phyloP scores from a whole-genome alignment of 2,329 filamentous ascomycete genomes.

The Pseudovirgaria hyperparasitica region DNA sequence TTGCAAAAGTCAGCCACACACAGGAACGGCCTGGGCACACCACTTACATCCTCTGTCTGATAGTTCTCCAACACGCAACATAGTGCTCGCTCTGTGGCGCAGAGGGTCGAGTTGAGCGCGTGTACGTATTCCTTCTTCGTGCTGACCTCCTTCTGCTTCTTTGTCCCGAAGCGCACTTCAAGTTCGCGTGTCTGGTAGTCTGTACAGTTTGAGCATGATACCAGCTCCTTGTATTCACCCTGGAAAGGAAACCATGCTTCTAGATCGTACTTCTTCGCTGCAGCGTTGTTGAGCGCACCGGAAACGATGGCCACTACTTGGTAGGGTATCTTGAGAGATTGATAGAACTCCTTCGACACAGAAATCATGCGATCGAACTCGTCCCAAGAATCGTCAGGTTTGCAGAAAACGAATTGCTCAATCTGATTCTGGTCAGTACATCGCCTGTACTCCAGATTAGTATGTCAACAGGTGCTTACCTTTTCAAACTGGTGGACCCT shows the following conservation, averaged over 20 bases:
- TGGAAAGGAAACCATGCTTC: conserved; percentile 97
- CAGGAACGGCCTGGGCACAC: conserved; percentile 21
- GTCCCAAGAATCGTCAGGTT: conserved; percentile 89
- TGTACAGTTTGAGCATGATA: conserved; percentile 95
- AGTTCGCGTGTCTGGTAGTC: conserved; percentile 93
- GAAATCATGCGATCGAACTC: conserved; percentile 88
- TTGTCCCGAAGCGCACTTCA: conserved; percentile 78
- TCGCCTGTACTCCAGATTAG: conserved; percentile 10
- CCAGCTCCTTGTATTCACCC: conserved; percentile 95
- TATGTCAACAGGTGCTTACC: no score
- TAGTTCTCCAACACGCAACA: conserved; percentile 97
- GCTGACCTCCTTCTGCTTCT: conserved; percentile 63
- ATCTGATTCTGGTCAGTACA: conserved; percentile 36
- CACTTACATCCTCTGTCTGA: conserved; percentile 64
- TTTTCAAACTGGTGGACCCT: conserved; percentile 97
- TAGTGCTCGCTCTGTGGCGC: conserved; percentile 80
- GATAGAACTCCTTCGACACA: conserved; percentile 88
- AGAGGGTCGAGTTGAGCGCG: conserved; percentile 73
- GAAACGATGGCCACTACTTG: conserved; percentile 89
- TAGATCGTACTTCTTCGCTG: conserved; percentile 81
- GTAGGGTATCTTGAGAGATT: conserved; percentile 79
- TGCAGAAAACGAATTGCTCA: conserved; percentile 61
- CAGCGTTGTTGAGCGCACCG: conserved; percentile 59
- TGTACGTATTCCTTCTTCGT: conserved; percentile 89
- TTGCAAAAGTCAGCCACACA: no score